Conservation (phyloP, 306 rosid genomes). For the Quercus robur region DNA sequence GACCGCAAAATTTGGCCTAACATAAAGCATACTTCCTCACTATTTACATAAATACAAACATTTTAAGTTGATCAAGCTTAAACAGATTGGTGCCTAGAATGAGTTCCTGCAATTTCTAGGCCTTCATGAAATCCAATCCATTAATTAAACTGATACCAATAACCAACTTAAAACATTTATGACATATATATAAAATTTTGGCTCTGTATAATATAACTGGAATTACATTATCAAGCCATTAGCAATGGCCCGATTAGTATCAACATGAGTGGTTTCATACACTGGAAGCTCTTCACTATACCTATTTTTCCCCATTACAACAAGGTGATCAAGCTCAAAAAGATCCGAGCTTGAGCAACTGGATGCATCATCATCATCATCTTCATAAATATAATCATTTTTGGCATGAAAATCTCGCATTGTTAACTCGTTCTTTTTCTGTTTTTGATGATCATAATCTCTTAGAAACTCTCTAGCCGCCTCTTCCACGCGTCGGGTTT, state of each 20-base stretch:
- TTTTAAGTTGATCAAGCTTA: not conserved
- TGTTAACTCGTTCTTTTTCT: conserved; percentile 34
- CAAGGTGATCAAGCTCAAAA: conserved; percentile 83
- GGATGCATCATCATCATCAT: conserved; percentile 53
- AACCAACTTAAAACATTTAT: not conserved
- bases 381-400: not conserved
- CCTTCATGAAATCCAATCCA: not conserved
- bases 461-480: conserved; percentile 47
- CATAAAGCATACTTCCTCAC: no score
- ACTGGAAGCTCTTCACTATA: conserved; percentile 83
- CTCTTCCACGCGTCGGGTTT: conserved; percentile 33
- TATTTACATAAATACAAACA: not conserved
- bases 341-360: conserved; percentile 96
- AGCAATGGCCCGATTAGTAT: conserved; percentile 68
- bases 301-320: conserved; percentile 38
- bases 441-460: conserved; percentile 53
- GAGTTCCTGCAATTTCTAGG: not conserved
- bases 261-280: conserved; percentile 67
- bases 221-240: conserved; percentile 45
- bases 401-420: conserved; percentile 24
- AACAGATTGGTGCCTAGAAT: not conserved
- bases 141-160: not conserved
- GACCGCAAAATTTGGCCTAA: no score
- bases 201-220: conserved; percentile 10
- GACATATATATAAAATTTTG: not conserved